Evolutionary conservation across 202 grass and related monocot species (phyloP).

Genomic region (Dendrocalamus latiflorus): DNA sequence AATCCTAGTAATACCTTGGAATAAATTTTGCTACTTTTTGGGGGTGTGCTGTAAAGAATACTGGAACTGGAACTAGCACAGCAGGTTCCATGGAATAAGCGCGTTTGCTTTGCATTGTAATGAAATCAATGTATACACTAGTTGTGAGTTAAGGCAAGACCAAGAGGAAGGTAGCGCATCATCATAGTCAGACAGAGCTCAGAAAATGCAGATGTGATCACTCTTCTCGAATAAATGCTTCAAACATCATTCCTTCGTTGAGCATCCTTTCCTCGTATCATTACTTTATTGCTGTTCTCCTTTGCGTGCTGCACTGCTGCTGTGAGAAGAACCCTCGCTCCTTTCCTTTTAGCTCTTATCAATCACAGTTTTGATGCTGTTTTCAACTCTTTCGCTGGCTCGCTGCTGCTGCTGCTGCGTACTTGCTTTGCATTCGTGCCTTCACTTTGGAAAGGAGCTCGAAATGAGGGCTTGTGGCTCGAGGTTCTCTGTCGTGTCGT

Average conservation of each 20-base stretch:
- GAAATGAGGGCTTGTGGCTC: too few species aligned
- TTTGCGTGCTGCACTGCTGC: not conserved
- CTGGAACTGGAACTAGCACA: not conserved
- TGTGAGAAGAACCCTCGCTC: too few species aligned
- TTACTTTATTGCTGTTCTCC: not conserved
- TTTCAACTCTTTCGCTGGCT: too few species aligned
- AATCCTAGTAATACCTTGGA: not conserved
- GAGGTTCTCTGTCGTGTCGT: too few species aligned
- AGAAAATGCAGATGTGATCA: not conserved
- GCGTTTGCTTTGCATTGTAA: not conserved
- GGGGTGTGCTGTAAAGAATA: constrained; percentile 9
- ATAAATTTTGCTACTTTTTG: not conserved
- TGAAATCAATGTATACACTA: not conserved
- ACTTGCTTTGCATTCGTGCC: too few species aligned
- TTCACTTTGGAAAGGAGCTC: too few species aligned
- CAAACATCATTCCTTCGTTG: not conserved
- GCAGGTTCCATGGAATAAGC: not conserved
- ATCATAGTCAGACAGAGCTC: not conserved
- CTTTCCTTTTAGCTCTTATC: not conserved
- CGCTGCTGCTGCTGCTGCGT: too few species aligned
- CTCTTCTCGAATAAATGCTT: not conserved
- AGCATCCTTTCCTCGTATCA: not conserved
- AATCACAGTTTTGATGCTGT: constrained; percentile 2
- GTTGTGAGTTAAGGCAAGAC: not conserved
- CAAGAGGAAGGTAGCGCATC: not conserved